Evolutionary conservation across 1,284 basidiomycete species (phyloP).

Genomic region (Heliocybe sulcata): DNA sequence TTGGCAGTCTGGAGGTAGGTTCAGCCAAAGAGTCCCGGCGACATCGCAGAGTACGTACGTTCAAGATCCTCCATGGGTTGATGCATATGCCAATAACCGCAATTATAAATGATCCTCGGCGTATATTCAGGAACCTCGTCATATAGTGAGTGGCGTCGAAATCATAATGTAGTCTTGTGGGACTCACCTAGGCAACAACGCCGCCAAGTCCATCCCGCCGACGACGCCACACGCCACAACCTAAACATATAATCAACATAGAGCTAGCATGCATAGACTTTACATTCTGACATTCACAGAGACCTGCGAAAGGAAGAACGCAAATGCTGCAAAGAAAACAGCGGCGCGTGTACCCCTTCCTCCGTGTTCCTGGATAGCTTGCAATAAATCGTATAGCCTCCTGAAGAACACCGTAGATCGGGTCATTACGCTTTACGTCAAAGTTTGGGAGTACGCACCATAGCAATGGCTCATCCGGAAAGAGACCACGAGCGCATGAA

Average conservation of each 20-base stretch:
- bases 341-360: constrained; percentile 19
- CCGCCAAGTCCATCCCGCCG: constrained; percentile 23
- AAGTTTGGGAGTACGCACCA: constrained; percentile 12
- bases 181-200: constrained; percentile 15
- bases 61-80: constrained; percentile 24
- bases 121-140: constrained; percentile 18
- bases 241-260: constrained; percentile 6
- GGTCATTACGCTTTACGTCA: not conserved
- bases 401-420: constrained; percentile 8
- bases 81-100: constrained; percentile 22
- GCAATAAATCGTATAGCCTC: constrained; percentile 22
- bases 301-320: constrained; percentile 22
- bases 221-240: constrained; percentile 21
- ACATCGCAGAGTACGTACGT: constrained; percentile 12
- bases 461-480: constrained; percentile 22
- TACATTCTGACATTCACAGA: constrained; percentile 18
- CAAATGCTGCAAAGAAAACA: constrained; percentile 24
- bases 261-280: not conserved
- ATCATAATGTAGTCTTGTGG: not conserved
- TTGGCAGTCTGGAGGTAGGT: constrained; percentile 17
- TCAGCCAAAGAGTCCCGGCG: not conserved
- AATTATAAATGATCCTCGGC: constrained; percentile 21
- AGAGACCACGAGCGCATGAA: constrained; percentile 23
- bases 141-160: not conserved
- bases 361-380: constrained; percentile 21